These are phyloP conservation scores for Trichoderma hamatum DNA, from an alignment of 2,329 filamentous ascomycete genomes.

Conservation along the genomic window DNA sequence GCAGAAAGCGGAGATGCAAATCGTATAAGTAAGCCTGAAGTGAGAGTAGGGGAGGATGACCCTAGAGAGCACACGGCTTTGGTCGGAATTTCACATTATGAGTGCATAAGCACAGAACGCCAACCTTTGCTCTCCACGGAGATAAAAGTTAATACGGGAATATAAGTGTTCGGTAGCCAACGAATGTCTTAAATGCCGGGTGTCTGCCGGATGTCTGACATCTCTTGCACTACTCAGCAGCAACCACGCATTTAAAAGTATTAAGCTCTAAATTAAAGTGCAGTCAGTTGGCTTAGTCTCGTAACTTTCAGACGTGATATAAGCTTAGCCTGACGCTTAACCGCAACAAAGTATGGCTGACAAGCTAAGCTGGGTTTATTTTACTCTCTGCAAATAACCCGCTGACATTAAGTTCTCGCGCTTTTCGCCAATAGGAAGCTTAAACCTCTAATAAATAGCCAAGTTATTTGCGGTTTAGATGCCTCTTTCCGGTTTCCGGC, in stretches of 20 bases:
- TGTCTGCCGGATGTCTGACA: not conserved
- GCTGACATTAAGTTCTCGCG: not conserved
- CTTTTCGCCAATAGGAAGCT: not conserved
- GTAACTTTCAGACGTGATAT: not conserved
- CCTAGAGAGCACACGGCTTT: not conserved
- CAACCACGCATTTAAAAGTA: not conserved
- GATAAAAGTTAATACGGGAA: not conserved
- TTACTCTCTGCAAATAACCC: not conserved
- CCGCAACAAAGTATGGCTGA: not conserved
- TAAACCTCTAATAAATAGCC: not conserved
- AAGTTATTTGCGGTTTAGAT: not conserved
- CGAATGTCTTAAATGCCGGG: not conserved
- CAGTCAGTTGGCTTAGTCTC: conserved; percentile 1
- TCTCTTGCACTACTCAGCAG: not conserved
- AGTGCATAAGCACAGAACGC: not conserved
- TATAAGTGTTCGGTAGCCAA: not conserved
- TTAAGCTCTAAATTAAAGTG: not conserved
- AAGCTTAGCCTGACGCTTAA: conserved; percentile 4
- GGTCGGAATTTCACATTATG: not conserved
- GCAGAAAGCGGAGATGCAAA: not conserved
- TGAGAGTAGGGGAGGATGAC: not conserved
- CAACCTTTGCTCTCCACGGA: not conserved
- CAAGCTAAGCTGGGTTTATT: not conserved
- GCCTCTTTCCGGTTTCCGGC: not conserved
- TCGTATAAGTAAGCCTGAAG: not conserved